Evolutionary conservation across 1,139 yeast genomes (phyloP).

Genomic region (Wickerhamomyces sp.): DNA sequence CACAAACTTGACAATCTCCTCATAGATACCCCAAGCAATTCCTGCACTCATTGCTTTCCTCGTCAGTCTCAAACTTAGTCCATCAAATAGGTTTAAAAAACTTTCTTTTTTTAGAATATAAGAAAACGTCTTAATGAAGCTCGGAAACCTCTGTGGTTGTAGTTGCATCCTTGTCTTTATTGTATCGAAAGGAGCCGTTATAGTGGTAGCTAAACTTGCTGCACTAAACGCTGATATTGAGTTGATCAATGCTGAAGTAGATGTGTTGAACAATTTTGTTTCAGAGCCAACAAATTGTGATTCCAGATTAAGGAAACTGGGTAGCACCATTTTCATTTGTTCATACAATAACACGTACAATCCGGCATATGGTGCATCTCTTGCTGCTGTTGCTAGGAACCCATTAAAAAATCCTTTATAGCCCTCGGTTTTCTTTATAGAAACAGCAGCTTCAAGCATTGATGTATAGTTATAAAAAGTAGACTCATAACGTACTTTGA

Average conservation of each 20-base stretch:
- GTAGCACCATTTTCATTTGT: constrained; percentile 49
- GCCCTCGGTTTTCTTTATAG: constrained; percentile 51
- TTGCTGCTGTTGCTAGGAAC: constrained; percentile 75
- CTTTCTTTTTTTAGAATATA: constrained; percentile 56
- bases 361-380: constrained; percentile 98
- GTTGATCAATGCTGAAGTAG: constrained; percentile 57
- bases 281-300: constrained; percentile 1
- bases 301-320: neutral
- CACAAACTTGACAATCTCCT: constrained; percentile 59
- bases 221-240: constrained; percentile 68
- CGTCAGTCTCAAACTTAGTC: constrained; percentile 72
- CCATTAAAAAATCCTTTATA: constrained; percentile 78
- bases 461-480: constrained; percentile 68
- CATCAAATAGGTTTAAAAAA: constrained; percentile 64
- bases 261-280: constrained; percentile 26
- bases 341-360: constrained; percentile 83
- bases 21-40: constrained; percentile 95
- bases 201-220: constrained; percentile 74
- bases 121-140: constrained; percentile 35
- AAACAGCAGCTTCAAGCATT: constrained; percentile 54
- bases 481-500: constrained; percentile 85
- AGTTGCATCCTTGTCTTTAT: constrained; percentile 89
- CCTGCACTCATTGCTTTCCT: constrained; percentile 92
- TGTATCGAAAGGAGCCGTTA: constrained; percentile 95
- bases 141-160: constrained; percentile 40